Evolutionary conservation across 2,329 filamentous ascomycete genomes (phyloP), one percentile per base, ranked within the genome.

Genomic region (Bipolaris gigantea): DNA sequence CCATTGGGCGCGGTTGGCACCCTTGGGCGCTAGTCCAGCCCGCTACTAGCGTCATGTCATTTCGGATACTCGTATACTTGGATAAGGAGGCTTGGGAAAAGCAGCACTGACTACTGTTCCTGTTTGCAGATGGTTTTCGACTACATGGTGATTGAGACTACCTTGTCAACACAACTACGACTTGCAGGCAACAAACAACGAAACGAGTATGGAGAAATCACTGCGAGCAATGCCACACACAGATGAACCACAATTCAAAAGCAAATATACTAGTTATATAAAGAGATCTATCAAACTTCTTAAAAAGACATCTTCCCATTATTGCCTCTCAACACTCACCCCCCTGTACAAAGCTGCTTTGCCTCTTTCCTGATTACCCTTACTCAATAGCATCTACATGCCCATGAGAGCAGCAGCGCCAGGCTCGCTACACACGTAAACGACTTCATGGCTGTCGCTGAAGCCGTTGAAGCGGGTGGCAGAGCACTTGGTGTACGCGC

Each of bases 381-480:
- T 38, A n/a, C 30, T 11, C 41, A 36, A 38, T 10, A 40, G 33
- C 32, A 46, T 55, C 58, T 60, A 69, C 49, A 67, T 50, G 30
- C 61, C 71, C 53, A 96, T 75, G 46, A 96, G 79, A 15, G 89
- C 91, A 63, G 81, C 83, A 25, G 92, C 94, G 42, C 90, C 93
- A 18, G 89, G 84, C 84, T 99, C 94, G 76, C 92, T 97, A 74
- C 89, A 96, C 65, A 97, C 89, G 73, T 97, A 97, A 62, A 97
- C 87, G 60, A 95, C 89, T 68, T 96, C 89, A 75, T 99, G 94
- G 65, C 86, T 83, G 76, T 97, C 90, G 50, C 87, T 89, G 78
- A 97, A 99, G 60, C 94, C 94, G 66, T 99, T 99, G 87, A 99
- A 99, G 71, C 89, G 87, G 53, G 94, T 99, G 60, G 94, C 93